Evolutionary conservation across 768 basidiomycete species (phyloP), one percentile per base, ranked within the genome.

Genomic region (Pleurotus djamor): DNA sequence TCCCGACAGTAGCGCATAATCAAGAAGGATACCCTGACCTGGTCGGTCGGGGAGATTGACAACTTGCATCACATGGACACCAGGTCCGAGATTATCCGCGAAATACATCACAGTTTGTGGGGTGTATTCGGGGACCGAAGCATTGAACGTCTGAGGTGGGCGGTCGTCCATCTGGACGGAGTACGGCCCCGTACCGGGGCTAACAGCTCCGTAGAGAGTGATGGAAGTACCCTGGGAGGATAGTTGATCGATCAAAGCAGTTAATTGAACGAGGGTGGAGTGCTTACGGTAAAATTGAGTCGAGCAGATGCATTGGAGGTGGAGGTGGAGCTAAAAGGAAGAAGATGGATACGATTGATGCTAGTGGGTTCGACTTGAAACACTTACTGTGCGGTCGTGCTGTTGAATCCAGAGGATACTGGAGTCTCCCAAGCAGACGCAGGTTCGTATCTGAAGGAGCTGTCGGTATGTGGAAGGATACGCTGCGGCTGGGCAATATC

Each of bases 11-110:
- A 48, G n/a, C 12, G 59, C 59, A 60, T 44, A 60, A 47, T 60
- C 59, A 14, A 60, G 38, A 17, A 38, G 21, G 28, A 60, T 16
- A 9, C 43, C 55, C 52, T 60, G 55, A 5, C 55, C 55, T 2
- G 33, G 14, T 5, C 10, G 14, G 12, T 37, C n/a, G 2, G 59
- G 59, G 28, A 45, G n/a, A 35, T 60, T 60, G 10, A 37, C 45
- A 14, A 60, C 4, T 17, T 45, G 48, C 3, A 60, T 14, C 1
- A 38, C 35, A 28, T 60, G 59, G 5, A n/a, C n/a, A 1, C 59
- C 59, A 48, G 59, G 52, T 4, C 59, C 59, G 3, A 60, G 55
- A 45, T 60, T 57, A 43, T 47, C 47, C 17, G 59, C 59, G 34
- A 38, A 50, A 17, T 60, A 60, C 12, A 60, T 17, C 43, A 60